phyloP scores from a whole-genome alignment of 2,329 filamentous ascomycete species.

The Penicillium sp. region DNA sequence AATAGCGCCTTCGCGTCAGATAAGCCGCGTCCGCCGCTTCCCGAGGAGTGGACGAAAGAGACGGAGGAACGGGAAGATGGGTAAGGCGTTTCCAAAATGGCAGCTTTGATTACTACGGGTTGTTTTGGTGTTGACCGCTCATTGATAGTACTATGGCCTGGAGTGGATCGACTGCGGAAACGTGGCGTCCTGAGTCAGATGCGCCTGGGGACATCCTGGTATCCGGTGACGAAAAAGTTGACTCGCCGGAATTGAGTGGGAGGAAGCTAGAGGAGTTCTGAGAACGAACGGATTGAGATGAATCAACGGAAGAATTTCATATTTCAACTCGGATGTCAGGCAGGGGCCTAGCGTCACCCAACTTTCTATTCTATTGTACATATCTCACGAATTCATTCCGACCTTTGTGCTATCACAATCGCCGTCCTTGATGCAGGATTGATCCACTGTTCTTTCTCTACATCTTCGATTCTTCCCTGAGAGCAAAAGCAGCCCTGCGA shows the following conservation, averaged over 20 bases:
- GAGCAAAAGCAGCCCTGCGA: neutral
- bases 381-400: neutral
- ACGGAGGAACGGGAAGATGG: neutral
- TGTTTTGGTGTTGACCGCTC: neutral
- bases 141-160: neutral
- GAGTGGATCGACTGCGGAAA: neutral
- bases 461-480: neutral
- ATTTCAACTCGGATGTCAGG: neutral
- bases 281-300: neutral
- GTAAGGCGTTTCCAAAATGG: neutral
- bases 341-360: neutral
- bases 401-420: neutral
- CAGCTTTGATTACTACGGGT: neutral
- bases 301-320: neutral
- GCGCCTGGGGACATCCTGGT: neutral
- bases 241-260: neutral
- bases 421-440: neutral
- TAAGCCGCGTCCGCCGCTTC: conserved; percentile 2
- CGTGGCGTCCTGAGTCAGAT: neutral
- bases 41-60: conserved; percentile 6
- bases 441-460: neutral
- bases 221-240: neutral
- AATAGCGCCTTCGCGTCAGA: neutral
- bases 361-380: neutral
- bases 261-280: neutral